Conservation (phyloP, 2,329 filamentous ascomycete species). For the Chrysoporthe austroafricana region DNA sequence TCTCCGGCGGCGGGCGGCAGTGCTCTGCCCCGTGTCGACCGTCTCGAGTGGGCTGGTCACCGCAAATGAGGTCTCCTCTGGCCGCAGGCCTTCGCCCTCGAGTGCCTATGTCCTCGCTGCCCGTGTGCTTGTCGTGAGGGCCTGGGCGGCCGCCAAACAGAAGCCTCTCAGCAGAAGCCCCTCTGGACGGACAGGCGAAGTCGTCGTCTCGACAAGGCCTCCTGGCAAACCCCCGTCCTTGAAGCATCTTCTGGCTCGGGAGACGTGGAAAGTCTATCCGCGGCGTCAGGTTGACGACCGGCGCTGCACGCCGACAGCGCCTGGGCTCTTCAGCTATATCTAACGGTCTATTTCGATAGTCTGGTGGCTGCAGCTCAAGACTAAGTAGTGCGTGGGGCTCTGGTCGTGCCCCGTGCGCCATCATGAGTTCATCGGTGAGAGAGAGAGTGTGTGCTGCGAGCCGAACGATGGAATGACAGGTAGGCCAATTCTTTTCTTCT, state of each 20-base stretch:
- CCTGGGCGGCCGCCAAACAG: background rate
- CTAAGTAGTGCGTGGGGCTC: background rate
- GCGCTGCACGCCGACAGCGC: background rate
- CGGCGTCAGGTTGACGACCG: background rate
- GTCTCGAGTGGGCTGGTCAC: background rate
- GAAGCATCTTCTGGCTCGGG: background rate
- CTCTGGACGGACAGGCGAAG: background rate
- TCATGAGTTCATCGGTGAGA: background rate
- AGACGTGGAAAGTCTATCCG: background rate
- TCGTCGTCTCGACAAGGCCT: background rate
- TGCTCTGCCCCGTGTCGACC: background rate
- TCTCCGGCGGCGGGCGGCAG: background rate
- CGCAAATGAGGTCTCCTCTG: background rate
- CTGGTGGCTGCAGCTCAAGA: background rate
- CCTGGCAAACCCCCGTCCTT: background rate
- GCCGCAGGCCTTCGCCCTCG: background rate
- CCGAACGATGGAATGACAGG: background rate
- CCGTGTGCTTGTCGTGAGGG: background rate
- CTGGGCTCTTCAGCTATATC: background rate
- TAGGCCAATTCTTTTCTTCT: background rate
- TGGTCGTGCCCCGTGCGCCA: background rate
- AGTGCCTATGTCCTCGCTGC: background rate
- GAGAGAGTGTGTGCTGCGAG: background rate
- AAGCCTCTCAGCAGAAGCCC: too few species aligned
- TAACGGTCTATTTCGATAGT: slow-evolving; percentile 2